Evolutionary conservation across 2,329 filamentous ascomycete genomes (phyloP).

Genomic region (Colletotrichum shisoi): DNA sequence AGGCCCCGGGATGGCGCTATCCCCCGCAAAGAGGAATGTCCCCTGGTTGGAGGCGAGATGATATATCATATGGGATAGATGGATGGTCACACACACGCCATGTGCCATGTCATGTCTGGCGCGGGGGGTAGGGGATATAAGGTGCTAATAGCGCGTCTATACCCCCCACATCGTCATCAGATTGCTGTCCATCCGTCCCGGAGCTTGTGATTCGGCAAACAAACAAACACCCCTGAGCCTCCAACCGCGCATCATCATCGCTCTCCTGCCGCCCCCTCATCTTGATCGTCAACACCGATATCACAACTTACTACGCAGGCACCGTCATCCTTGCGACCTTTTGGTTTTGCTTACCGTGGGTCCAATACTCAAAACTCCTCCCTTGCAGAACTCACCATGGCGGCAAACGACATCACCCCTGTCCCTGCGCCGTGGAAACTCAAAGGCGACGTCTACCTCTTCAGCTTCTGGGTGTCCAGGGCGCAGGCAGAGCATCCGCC

Average conservation of each 20-base stretch:
- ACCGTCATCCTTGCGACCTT: not conserved
- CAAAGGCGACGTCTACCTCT: slow-evolving; percentile 55
- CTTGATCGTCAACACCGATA: too few species aligned
- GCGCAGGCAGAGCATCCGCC: slow-evolving; percentile 47
- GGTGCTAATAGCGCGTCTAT: slow-evolving; percentile 1
- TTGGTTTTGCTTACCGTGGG: too few species aligned
- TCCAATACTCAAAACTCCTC: not conserved
- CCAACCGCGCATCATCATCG: not conserved
- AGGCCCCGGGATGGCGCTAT: slow-evolving; percentile 8
- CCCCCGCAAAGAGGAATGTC: slow-evolving; percentile 22
- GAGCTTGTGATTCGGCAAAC: not conserved
- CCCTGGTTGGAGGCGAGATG: not conserved
- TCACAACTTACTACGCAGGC: not conserved
- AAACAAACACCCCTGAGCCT: not conserved
- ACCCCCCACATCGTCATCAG: slow-evolving; percentile 1
- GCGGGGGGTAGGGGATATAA: slow-evolving; percentile 4
- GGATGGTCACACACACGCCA: too few species aligned
- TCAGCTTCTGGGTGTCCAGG: slow-evolving; percentile 52
- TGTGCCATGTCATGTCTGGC: not conserved
- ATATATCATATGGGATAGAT: not conserved
- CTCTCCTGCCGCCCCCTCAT: not conserved
- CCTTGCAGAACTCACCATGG: not conserved
- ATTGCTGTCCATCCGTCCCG: not conserved
- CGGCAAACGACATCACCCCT: slow-evolving; percentile 13
- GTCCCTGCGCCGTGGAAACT: slow-evolving; percentile 53